Evolutionary conservation across 2,329 filamentous ascomycete genomes (phyloP).

Genomic region (Diplodia sapinea): DNA sequence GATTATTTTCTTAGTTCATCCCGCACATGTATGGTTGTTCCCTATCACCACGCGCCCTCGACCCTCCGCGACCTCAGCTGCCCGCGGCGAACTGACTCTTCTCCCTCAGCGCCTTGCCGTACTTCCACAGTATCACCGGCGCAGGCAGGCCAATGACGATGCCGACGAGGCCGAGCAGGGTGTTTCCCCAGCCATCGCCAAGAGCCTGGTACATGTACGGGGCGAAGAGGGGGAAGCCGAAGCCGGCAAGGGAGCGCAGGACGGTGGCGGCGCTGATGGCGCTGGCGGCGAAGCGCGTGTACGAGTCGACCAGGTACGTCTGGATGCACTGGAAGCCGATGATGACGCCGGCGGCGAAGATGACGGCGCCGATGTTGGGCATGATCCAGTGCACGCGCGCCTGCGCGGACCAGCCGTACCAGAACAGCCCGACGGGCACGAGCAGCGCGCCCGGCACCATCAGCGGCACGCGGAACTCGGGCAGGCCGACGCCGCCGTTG

Average conservation of each 20-base stretch:
- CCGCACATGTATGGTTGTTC: not conserved
- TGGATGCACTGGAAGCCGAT: constrained; percentile 52
- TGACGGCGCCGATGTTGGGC: constrained; percentile 59
- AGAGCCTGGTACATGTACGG: constrained; percentile 49
- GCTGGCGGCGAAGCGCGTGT: constrained; percentile 53
- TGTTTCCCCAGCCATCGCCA: constrained; percentile 53
- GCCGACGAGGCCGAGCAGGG: constrained; percentile 46
- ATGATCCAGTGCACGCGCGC: constrained; percentile 59
- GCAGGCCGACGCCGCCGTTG: constrained; percentile 53
- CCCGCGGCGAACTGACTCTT: constrained; percentile 58
- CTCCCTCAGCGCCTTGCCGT: constrained; percentile 53
- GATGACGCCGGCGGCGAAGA: constrained; percentile 58
- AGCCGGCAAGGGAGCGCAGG: constrained; percentile 52
- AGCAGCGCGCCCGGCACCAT: constrained; percentile 61
- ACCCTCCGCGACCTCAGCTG: not conserved
- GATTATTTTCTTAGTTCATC: not conserved
- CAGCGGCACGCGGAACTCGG: constrained; percentile 69
- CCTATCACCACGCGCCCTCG: not conserved
- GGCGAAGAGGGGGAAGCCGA: constrained; percentile 54
- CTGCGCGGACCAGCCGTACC: constrained; percentile 65
- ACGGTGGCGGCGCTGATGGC: constrained; percentile 54
- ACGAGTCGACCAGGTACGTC: constrained; percentile 55
- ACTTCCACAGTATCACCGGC: constrained; percentile 59
- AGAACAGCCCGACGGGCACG: constrained; percentile 60
- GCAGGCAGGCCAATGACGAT: constrained; percentile 52